A percentile compares a stretch with the other conserved stretches of the same genome.
Evolutionary conservation across 306 rosid genomes (phyloP).

Genomic region (Glycine latifolia): DNA sequence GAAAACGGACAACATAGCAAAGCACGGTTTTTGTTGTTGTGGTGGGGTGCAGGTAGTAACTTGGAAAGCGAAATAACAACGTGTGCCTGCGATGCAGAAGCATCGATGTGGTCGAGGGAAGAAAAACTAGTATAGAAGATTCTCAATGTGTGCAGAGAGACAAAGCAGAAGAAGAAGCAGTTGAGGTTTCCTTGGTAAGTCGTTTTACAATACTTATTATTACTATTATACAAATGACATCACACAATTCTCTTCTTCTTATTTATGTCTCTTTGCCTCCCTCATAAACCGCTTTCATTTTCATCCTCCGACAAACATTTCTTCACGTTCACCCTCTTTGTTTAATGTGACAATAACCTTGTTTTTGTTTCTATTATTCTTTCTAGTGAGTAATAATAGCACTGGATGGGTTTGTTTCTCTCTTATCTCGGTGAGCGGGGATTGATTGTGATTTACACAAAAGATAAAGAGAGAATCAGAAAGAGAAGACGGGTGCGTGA

Average conservation of each 20-base stretch:
- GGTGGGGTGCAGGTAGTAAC: background rate
- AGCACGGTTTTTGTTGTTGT: background rate
- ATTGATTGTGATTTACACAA: conserved; percentile 55
- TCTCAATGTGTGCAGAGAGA: conserved; percentile 19
- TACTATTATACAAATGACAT: conserved; percentile 43
- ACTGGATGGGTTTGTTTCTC: background rate
- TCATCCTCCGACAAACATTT: conserved; percentile 44
- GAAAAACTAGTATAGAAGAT: conserved; percentile 11
- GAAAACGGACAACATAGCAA: background rate
- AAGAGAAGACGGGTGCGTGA: conserved; percentile 10
- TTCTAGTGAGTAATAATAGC: background rate
- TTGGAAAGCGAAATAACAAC: background rate
- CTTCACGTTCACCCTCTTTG: background rate
- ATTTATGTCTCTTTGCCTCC: conserved; percentile 53
- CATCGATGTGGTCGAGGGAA: background rate
- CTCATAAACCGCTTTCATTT: conserved; percentile 41
- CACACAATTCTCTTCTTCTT: conserved; percentile 2
- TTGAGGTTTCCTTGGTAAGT: conserved; percentile 65
- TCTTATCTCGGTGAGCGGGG: conserved; percentile 38
- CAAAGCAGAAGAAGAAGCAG: conserved; percentile 23
- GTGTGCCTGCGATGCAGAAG: background rate
- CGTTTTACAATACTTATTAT: conserved; percentile 62
- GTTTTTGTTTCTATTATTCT: background rate
- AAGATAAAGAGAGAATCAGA: conserved; percentile 43
- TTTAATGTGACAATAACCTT: background rate